These are phyloP conservation scores for Paulownia fortunei DNA, from an alignment of 257 asterid genomes.

Conservation along the genomic window DNA sequence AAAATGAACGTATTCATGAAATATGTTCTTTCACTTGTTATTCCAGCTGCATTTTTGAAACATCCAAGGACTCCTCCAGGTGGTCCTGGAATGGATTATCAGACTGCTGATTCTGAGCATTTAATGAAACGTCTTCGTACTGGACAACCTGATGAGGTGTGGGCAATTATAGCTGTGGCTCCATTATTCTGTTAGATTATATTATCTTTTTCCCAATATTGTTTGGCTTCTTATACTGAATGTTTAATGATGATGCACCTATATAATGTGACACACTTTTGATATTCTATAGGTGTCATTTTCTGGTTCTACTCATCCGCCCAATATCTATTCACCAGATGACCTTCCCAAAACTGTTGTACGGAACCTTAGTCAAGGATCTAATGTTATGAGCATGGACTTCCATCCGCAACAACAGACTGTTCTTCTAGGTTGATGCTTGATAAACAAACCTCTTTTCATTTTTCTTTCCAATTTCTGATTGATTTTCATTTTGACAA, in stretches of 20 bases:
- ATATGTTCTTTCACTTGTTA: conserved; percentile 5
- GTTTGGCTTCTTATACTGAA: neutral
- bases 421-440: conserved; percentile 79
- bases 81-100: conserved; percentile 94
- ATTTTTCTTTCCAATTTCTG: conserved; percentile 15
- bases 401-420: conserved; percentile 97
- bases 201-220: neutral
- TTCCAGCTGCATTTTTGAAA: conserved; percentile 81
- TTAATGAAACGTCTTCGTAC: conserved; percentile 89
- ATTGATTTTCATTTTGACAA: neutral
- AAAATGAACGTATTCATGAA: neutral
- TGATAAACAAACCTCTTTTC: neutral
- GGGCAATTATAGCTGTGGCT: conserved; percentile 16
- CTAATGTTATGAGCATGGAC: conserved; percentile 98
- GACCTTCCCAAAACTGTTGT: conserved; percentile 93
- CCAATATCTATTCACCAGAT: conserved; percentile 77
- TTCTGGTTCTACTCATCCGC: conserved; percentile 83
- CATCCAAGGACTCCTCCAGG: conserved; percentile 91
- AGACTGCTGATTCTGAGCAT: conserved; percentile 94
- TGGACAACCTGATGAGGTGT: conserved; percentile 95
- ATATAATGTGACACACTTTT: conserved; percentile 26
- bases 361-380: conserved; percentile 91
- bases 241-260: conserved; percentile 10
- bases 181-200: conserved; percentile 15
- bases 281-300: conserved; percentile 67